phyloP scores from a whole-genome alignment of 1,139 yeast species.

The Taphrina pruni region DNA sequence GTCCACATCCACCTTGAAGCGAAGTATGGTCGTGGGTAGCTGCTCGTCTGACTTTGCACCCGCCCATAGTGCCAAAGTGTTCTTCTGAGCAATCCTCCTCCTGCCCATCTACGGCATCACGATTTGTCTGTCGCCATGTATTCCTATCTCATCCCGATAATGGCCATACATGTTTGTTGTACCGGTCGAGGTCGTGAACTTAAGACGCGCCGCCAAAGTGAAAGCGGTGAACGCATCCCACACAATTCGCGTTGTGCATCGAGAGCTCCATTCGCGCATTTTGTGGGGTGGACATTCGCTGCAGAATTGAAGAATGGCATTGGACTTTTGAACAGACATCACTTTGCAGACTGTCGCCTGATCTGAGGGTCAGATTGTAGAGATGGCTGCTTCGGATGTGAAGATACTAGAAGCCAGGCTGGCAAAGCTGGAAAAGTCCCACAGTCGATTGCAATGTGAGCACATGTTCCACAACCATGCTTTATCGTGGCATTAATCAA shows the following conservation, averaged over 20 bases:
- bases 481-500: neutral
- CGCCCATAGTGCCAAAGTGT: conserved; percentile 32
- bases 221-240: neutral
- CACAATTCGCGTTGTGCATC: neutral
- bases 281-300: neutral
- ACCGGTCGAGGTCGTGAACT: neutral
- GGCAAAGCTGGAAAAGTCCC: conserved; percentile 30
- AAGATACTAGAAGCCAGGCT: conserved; percentile 24
- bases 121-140: neutral
- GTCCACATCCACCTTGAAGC: conserved; percentile 15
- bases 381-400: conserved; percentile 21
- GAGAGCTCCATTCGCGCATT: conserved; percentile 4
- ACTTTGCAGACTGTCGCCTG: too few relatives aligned
- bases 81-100: conserved; percentile 19
- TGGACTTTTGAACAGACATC: too few relatives aligned
- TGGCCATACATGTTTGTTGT: too few relatives aligned
- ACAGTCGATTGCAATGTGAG: conserved; percentile 20
- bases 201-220: conserved; percentile 4
- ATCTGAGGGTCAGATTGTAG: too few relatives aligned
- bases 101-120: conserved; percentile 18
- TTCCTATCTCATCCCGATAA: too few relatives aligned
- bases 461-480: neutral
- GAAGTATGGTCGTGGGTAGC: conserved; percentile 1
- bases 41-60: conserved; percentile 25
- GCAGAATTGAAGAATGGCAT: neutral